These are phyloP conservation scores for Gelatoporia subvermispora DNA, from an alignment of 768 basidiomycete genomes.

Conservation along the genomic window DNA sequence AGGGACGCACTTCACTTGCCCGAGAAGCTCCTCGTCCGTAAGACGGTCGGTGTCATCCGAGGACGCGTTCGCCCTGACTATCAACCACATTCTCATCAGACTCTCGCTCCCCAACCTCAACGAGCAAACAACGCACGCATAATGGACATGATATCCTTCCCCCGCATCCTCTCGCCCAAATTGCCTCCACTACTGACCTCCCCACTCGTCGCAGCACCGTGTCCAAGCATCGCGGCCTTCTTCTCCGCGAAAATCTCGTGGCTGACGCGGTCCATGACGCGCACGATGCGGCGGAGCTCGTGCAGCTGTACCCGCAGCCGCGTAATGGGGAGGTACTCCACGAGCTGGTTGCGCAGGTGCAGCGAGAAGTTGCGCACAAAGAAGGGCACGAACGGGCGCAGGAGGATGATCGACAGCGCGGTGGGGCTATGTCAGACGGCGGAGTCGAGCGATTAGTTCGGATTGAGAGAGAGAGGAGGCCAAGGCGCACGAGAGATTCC, in stretches of 20 bases:
- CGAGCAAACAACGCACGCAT: slow-evolving; percentile 24
- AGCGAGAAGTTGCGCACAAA: slow-evolving; percentile 24
- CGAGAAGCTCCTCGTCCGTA: slow-evolving; percentile 31
- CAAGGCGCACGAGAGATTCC: slow-evolving; percentile 24
- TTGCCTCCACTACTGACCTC: slow-evolving; percentile 1
- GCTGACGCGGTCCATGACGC: slow-evolving; percentile 27
- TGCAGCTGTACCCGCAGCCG: no score
- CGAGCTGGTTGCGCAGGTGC: slow-evolving; percentile 23
- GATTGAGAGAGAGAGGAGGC: background rate
- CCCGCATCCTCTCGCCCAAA: slow-evolving; percentile 13
- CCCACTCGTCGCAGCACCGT: background rate
- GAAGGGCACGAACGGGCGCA: slow-evolving; percentile 29
- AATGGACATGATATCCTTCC: slow-evolving; percentile 36
- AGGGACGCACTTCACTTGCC: slow-evolving; percentile 35
- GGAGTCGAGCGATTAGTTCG: background rate
- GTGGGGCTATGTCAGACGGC: slow-evolving; percentile 17
- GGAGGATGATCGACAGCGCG: slow-evolving; percentile 20
- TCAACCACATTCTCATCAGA: background rate
- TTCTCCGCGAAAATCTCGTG: slow-evolving; percentile 26
- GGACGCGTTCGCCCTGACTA: slow-evolving; percentile 30
- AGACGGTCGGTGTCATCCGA: slow-evolving; percentile 27
- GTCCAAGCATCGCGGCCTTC: slow-evolving; percentile 17
- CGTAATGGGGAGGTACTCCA: slow-evolving; percentile 27
- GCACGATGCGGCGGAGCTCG: slow-evolving; percentile 21
- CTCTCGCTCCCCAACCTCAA: background rate